Evolutionary conservation across 768 basidiomycete genomes (phyloP), one percentile per base, ranked within the genome.

Genomic region (Suillus decipiens): DNA sequence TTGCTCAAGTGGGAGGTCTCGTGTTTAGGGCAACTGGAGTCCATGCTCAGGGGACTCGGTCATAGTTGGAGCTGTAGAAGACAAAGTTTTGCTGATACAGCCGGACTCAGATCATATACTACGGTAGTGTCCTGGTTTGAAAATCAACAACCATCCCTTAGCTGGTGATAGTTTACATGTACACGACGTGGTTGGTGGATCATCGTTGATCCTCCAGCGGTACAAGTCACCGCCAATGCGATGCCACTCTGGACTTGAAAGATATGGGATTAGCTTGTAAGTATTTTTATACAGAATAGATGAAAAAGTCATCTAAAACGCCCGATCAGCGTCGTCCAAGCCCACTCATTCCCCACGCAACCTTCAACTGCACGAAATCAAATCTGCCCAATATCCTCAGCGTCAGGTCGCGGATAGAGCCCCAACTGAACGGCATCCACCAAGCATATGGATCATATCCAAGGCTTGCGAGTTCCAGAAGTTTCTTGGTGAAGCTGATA

Each of bases 401-500:
- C 17, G 61, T 55, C 66, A 69, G 67, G 15, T 71, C 64, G 41
- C 76, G 68, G 1, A 78, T 14, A 59, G 70, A 73, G 9, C 57
- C 61, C 42, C 68, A 60, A 61, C 70, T 73, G 9, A 72, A 63
- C 0, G 73, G 77, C 34, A 71, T 60, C 67, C 72, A 73, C 65
- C 72, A 66, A 33, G 39, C 57, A 50, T 69, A 31, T 37, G 47
- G 48, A 24, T 68, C 57, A 19, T 73, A 64, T 45, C 69, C 69
- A 62, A 72, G 64, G 17, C 73, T 72, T n/a, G 62, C 42, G 22
- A 72, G 50, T 4, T 64, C 60, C 19, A 74, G 59, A 63, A 80
- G 62, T 7, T 67, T 61, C 68, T 83, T 81, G 17, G 81, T 78
- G 36, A 81, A 63, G 17, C 65, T 63, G 51, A 85, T 82, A 33